Evolutionary conservation across 768 basidiomycete species (phyloP).

Genomic region (Leccinum aurantiacum): DNA sequence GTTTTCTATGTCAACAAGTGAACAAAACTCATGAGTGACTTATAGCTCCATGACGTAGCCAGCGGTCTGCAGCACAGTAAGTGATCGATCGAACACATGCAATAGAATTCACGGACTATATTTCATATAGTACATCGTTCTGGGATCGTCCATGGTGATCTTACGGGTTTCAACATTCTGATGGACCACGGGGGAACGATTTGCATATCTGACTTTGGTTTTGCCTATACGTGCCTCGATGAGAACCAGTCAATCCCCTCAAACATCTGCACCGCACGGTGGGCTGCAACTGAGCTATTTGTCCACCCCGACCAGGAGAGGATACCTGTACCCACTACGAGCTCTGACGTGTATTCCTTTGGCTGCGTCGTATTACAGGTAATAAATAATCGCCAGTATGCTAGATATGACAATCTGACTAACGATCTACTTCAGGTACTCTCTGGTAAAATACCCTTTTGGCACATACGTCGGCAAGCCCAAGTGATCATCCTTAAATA

Average conservation of each 20-base stretch:
- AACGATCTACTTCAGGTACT: constrained; percentile 9
- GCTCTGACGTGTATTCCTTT: constrained; percentile 13
- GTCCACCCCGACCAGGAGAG: constrained; percentile 10
- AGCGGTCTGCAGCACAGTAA: constrained; percentile 16
- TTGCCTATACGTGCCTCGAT: constrained; percentile 4
- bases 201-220: constrained; percentile 18
- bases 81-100: not conserved
- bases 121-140: constrained; percentile 8
- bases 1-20: not conserved
- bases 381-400: not conserved
- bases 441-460: constrained; percentile 13
- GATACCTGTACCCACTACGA: constrained; percentile 7
- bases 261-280: constrained; percentile 7
- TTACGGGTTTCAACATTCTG: constrained; percentile 17
- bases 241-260: constrained; percentile 5
- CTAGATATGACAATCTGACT: not conserved
- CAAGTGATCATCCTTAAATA: constrained; percentile 19
- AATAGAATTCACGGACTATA: not conserved
- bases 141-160: constrained; percentile 15
- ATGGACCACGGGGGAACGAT: constrained; percentile 4
- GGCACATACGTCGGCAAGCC: constrained; percentile 5
- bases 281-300: constrained; percentile 15
- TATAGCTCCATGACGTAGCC: constrained; percentile 12
- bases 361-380: constrained; percentile 16
- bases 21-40: not conserved